Evolutionary conservation across 768 basidiomycete genomes (phyloP).

Genomic region (Tubosaeta sp.): DNA sequence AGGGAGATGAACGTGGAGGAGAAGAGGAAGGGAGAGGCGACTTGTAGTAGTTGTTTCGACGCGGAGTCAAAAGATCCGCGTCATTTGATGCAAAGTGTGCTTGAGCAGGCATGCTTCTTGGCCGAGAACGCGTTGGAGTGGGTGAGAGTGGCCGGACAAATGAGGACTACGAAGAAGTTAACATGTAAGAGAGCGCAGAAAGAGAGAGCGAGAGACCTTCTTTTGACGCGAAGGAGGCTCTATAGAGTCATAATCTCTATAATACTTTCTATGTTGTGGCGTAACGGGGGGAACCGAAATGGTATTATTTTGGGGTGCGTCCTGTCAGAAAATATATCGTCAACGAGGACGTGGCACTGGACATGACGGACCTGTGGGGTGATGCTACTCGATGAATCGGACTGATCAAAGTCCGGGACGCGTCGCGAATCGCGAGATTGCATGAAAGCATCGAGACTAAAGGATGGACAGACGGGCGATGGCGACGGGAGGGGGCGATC

Average conservation of each 20-base stretch:
- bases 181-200: neutral
- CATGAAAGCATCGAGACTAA: conserved; percentile 47
- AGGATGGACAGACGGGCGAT: conserved; percentile 43
- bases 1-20: conserved; percentile 54
- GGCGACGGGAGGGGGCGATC: conserved; percentile 53
- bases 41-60: conserved; percentile 37
- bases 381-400: conserved; percentile 27
- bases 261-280: conserved; percentile 59
- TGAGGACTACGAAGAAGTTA: conserved; percentile 14
- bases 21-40: conserved; percentile 61
- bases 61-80: conserved; percentile 48
- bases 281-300: conserved; percentile 42
- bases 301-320: conserved; percentile 26
- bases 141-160: conserved; percentile 42
- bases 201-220: conserved; percentile 16
- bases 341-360: conserved; percentile 14
- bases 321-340: conserved; percentile 20
- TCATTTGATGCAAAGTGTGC: conserved; percentile 30
- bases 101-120: conserved; percentile 29
- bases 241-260: conserved; percentile 40
- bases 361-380: conserved; percentile 39
- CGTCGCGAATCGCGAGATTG: conserved; percentile 54
- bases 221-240: conserved; percentile 31
- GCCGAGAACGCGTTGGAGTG: conserved; percentile 36
- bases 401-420: conserved; percentile 29